phyloP scores from a whole-genome alignment of 257 asterid genomes.

The Salvia rosmarinus region DNA sequence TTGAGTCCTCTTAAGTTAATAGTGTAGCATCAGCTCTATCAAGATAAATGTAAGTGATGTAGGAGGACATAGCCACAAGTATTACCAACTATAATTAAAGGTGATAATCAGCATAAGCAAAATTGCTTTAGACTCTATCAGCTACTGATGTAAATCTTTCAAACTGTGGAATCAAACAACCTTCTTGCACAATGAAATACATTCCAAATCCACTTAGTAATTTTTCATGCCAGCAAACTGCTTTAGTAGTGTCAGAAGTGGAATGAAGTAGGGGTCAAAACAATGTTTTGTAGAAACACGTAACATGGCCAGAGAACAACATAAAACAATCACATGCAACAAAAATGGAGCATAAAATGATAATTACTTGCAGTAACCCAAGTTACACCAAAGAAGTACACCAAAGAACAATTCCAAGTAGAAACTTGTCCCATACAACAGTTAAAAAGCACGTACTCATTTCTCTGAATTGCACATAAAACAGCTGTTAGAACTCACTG shows the following conservation, averaged over 20 bases:
- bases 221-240: constrained; percentile 11
- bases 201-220: constrained; percentile 6
- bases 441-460: not conserved
- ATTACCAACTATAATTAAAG: constrained; percentile 9
- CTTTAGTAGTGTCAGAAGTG: not conserved
- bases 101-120: not conserved
- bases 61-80: constrained; percentile 17
- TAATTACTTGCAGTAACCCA: constrained; percentile 1
- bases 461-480: not conserved
- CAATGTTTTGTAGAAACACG: not conserved
- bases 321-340: not conserved
- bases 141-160: constrained; percentile 1
- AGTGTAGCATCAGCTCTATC: constrained; percentile 25
- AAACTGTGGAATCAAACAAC: constrained; percentile 4
- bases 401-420: constrained; percentile 4
- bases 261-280: not conserved
- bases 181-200: not conserved
- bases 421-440: not conserved
- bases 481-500: no score
- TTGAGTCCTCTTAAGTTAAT: not conserved
- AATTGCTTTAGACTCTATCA: not conserved
- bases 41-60: constrained; percentile 21
- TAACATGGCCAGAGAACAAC: not conserved
- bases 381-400: not conserved
- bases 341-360: constrained; percentile 7